phyloP scores from a whole-genome alignment of 495 filamentous ascomycete species.

The Tetracladium marchalianum region DNA sequence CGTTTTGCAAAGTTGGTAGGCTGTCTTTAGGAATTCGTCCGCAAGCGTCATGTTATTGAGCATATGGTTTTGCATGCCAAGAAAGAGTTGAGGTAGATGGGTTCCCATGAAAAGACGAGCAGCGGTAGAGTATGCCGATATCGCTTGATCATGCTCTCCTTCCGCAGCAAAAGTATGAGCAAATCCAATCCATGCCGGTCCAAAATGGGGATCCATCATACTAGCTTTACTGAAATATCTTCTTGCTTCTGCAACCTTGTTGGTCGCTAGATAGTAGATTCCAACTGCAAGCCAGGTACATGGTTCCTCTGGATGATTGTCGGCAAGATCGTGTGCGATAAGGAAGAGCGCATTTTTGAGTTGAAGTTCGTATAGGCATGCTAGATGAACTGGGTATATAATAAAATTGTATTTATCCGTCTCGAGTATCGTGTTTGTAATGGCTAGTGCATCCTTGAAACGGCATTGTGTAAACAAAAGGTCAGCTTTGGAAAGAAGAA shows the following conservation, averaged over 20 bases:
- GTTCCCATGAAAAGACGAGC: conserved; percentile 94
- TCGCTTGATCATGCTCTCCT: conserved; percentile 97
- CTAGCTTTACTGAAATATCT: conserved; percentile 95
- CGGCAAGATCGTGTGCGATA: conserved; percentile 87
- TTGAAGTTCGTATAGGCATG: conserved; percentile 80
- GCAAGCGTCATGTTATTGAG: conserved; percentile 91
- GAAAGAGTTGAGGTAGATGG: conserved; percentile 89
- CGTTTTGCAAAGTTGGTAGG: conserved; percentile 61
- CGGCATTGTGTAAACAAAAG: conserved; percentile 90
- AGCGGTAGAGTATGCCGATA: conserved; percentile 94
- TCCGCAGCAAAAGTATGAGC: conserved; percentile 99
- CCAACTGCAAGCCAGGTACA: conserved; percentile 90
- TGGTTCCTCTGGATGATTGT: conserved; percentile 82
- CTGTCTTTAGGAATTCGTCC: conserved; percentile 89
- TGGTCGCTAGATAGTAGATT: conserved; percentile 84
- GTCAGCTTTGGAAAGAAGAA: conserved; percentile 86
- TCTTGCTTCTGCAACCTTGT: conserved; percentile 84
- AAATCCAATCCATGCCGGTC: conserved; percentile 97
- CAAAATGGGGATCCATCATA: conserved; percentile 95
- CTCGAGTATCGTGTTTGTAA: conserved; percentile 74
- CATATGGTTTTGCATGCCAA: conserved; percentile 97
- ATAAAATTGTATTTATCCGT: conserved; percentile 80
- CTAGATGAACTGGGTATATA: conserved; percentile 83
- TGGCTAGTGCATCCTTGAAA: conserved; percentile 73
- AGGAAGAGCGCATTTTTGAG: conserved; percentile 85